A percentile compares a stretch with the other conserved stretches of the same genome.
These are phyloP conservation scores for Saturnispora halmiae DNA, from an alignment of 805 yeast genomes.

Conservation along the genomic window DNA sequence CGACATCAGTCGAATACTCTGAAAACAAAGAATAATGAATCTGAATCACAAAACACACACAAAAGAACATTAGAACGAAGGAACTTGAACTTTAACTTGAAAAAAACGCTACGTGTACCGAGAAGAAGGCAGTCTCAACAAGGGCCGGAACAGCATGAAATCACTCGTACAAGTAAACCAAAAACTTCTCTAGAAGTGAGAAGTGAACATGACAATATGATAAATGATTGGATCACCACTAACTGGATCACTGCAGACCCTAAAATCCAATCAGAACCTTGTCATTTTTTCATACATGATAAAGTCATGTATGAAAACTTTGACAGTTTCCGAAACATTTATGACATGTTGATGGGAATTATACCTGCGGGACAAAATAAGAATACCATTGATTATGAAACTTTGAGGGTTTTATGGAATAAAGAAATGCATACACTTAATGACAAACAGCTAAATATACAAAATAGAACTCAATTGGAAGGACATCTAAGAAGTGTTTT, in stretches of 20 bases:
- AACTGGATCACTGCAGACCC: constrained; percentile 16
- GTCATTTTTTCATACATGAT: constrained; percentile 25
- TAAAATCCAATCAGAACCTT: constrained; percentile 14
- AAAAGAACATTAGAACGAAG: no score
- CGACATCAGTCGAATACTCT: no score
- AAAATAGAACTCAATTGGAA: constrained; percentile 6
- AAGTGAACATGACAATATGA: constrained; percentile 18
- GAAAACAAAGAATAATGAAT: no score
- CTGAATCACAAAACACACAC: no score
- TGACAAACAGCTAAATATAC: neutral
- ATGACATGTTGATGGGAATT: constrained; percentile 7
- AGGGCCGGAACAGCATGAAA: neutral
- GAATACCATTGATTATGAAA: neutral
- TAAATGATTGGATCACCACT: constrained; percentile 22
- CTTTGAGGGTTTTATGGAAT: constrained; percentile 14
- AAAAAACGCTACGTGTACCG: no score
- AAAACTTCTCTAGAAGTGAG: constrained; percentile 14
- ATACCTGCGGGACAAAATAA: constrained; percentile 5
- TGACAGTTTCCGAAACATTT: constrained; percentile 16
- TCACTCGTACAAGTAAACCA: constrained; percentile 2
- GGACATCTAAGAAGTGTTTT: constrained; percentile 15
- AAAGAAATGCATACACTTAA: constrained; percentile 13
- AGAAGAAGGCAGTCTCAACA: no score
- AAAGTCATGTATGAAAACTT: constrained; percentile 17
- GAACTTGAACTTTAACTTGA: no score